phyloP scores from a whole-genome alignment of 1,284 basidiomycete species.

The Heterobasidion occidentale region DNA sequence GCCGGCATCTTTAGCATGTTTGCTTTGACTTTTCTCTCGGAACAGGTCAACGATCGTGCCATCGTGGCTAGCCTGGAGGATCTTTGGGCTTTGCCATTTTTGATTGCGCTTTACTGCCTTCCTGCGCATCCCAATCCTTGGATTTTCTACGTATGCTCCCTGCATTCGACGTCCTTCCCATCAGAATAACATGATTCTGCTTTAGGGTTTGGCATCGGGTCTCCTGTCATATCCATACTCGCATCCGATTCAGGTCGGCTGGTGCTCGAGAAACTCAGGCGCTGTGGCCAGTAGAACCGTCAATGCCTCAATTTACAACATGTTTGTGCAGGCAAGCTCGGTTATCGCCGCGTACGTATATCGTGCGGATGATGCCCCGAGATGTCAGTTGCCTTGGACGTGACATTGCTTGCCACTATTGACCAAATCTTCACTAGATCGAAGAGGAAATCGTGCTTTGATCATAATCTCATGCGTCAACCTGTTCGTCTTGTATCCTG shows the following conservation, averaged over 20 bases:
- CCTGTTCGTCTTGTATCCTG: constrained; percentile 40
- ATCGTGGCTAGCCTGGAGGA: constrained; percentile 40
- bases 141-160: constrained; percentile 31
- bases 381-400: constrained; percentile 25
- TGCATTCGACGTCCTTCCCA: not conserved
- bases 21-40: constrained; percentile 13
- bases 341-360: constrained; percentile 43
- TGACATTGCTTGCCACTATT: not conserved
- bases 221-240: constrained; percentile 26
- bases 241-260: constrained; percentile 37
- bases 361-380: constrained; percentile 41
- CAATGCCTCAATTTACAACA: constrained; percentile 48
- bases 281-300: constrained; percentile 48
- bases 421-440: constrained; percentile 23
- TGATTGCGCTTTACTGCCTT: constrained; percentile 38
- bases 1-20: constrained; percentile 21
- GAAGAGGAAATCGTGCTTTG: constrained; percentile 38
- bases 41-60: constrained; percentile 12
- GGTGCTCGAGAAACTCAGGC: constrained; percentile 49
- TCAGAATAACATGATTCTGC: too few species aligned
- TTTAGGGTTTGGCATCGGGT: constrained; percentile 18
- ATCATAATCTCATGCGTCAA: constrained; percentile 40
- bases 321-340: constrained; percentile 41
- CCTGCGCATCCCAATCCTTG: constrained; percentile 38
- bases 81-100: constrained; percentile 44